Percentiles rank a stretch among this genome's conserved stretches.
Conservation (phyloP, 2,329 filamentous ascomycete species). For the Ciborinia camelliae region DNA sequence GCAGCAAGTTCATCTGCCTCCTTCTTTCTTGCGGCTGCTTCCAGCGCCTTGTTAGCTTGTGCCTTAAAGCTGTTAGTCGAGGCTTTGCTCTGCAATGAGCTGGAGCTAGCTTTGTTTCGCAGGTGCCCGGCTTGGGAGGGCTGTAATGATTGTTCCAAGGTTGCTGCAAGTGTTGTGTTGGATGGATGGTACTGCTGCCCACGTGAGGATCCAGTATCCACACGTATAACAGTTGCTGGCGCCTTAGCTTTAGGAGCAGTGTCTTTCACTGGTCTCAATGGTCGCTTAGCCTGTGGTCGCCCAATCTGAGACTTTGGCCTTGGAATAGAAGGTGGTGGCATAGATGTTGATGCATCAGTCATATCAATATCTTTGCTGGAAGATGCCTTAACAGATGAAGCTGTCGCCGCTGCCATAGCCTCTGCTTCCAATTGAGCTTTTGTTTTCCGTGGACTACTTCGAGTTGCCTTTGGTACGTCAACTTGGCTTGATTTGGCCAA, state of each 20-base stretch:
- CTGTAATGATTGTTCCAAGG: conserved; percentile 53
- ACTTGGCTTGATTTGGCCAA: conserved; percentile 34
- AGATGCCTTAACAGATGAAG: conserved; percentile 39
- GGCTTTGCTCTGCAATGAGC: conserved; percentile 39
- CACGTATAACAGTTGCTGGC: conserved; percentile 67
- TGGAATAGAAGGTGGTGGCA: conserved; percentile 60
- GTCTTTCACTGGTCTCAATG: conserved; percentile 61
- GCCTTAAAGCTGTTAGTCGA: conserved; percentile 60
- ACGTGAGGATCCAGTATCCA: conserved; percentile 65
- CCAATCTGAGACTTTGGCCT: conserved; percentile 48
- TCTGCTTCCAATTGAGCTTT: conserved; percentile 40
- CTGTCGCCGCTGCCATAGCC: conserved; percentile 34
- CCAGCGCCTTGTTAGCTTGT: conserved; percentile 66
- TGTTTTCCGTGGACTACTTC: conserved; percentile 52
- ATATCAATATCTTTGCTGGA: conserved; percentile 51
- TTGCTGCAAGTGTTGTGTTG: conserved; percentile 55
- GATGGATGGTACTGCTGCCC: conserved; percentile 60
- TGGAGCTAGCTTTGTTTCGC: conserved; percentile 62
- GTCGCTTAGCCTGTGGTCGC: conserved; percentile 54
- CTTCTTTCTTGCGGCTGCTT: conserved; percentile 75
- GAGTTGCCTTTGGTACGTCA: conserved; percentile 44
- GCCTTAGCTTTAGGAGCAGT: conserved; percentile 54
- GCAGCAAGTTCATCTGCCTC: conserved; percentile 80
- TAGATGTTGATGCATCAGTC: conserved; percentile 50
- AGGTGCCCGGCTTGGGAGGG: conserved; percentile 44